Percentiles rank a stretch among this genome's conserved stretches.
phyloP scores from a whole-genome alignment of 371 early-diverging fungal species.

The Rhizopus microsporus region DNA sequence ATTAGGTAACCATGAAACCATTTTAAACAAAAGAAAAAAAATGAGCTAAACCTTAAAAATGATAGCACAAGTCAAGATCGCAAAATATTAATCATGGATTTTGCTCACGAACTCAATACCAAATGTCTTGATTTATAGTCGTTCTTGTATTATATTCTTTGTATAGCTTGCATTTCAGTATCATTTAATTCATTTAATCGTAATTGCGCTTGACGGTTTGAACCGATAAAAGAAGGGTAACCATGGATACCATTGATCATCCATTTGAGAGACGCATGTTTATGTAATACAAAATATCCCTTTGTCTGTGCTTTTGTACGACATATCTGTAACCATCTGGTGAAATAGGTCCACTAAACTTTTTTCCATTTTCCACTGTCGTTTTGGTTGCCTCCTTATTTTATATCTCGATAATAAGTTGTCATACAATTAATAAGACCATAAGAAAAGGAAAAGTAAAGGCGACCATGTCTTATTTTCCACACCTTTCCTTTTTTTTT shows the following conservation, averaged over 20 bases:
- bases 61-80: conserved; percentile 76
- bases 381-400: not conserved
- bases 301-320: conserved; percentile 33
- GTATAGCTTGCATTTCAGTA: conserved; percentile 1
- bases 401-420: not conserved
- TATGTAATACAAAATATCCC: conserved; percentile 14
- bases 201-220: conserved; percentile 8
- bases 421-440: not conserved
- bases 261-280: conserved; percentile 32
- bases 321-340: conserved; percentile 8
- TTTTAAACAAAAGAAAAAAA: not conserved
- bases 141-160: not conserved
- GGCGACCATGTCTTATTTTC: not conserved
- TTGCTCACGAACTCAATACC: conserved; percentile 54
- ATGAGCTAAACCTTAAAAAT: not conserved
- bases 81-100: conserved; percentile 85
- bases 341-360: not conserved
- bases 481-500: not conserved
- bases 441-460: not conserved
- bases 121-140: conserved; percentile 17
- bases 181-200: not conserved
- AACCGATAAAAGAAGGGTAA: conserved; percentile 4
- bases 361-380: not conserved
- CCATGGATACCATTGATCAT: conserved; percentile 9
- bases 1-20: conserved; percentile 52